A percentile compares a stretch with the other conserved stretches of the same genome.
Conservation (phyloP, 2,329 filamentous ascomycete species). For the Sclerotiophoma versabilis region DNA sequence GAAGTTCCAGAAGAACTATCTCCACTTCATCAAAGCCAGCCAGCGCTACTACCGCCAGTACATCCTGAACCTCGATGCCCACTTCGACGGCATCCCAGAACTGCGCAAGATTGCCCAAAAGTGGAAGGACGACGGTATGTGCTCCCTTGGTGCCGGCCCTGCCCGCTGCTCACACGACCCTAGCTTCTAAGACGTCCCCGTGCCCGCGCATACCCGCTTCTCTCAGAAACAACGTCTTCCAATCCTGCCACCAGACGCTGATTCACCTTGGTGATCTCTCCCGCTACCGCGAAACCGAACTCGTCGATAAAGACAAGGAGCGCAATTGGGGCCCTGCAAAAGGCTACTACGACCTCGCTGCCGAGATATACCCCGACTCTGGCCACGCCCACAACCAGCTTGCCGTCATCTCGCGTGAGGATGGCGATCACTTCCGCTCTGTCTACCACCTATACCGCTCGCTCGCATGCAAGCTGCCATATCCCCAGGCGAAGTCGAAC, state of each 20-base stretch:
- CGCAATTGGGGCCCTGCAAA: conserved; percentile 81
- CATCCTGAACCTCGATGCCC: conserved; percentile 75
- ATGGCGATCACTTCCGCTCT: conserved; percentile 80
- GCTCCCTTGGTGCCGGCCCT: background rate
- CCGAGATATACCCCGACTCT: conserved; percentile 77
- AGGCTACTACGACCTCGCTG: conserved; percentile 84
- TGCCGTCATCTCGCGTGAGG: conserved; percentile 81
- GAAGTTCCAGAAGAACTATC: conserved; percentile 82
- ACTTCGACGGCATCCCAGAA: conserved; percentile 64
- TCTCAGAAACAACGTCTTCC: conserved; percentile 68
- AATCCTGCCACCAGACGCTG: conserved; percentile 81
- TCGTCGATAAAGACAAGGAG: conserved; percentile 71
- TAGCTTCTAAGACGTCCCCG: conserved; percentile 40
- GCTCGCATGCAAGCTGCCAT: conserved; percentile 74
- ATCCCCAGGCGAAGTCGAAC: conserved; percentile 77
- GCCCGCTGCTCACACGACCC: conserved; percentile 46
- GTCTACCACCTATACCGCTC: conserved; percentile 91
- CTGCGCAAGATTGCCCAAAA: conserved; percentile 62
- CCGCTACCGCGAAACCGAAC: conserved; percentile 79
- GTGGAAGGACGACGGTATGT: conserved; percentile 48
- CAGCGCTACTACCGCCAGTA: conserved; percentile 89
- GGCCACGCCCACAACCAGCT: conserved; percentile 90
- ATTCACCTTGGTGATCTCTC: conserved; percentile 90
- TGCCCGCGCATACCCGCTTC: conserved; percentile 50
- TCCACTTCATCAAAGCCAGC: conserved; percentile 84